Conservation (phyloP, 768 basidiomycete species). For the Tulasnella sp. region DNA sequence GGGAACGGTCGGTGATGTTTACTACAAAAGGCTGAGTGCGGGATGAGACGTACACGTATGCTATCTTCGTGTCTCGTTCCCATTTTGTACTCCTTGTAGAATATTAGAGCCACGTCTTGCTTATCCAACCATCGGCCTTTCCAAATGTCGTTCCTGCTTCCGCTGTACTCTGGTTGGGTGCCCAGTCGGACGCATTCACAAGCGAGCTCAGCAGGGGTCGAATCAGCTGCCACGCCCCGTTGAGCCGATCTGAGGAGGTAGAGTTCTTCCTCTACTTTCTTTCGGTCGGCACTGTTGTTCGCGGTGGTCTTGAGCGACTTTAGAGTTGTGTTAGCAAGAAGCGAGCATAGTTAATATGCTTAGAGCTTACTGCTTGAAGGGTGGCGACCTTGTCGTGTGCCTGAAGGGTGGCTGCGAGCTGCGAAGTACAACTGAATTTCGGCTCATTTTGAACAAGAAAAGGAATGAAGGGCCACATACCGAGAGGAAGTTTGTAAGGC, state of each 20-base stretch:
- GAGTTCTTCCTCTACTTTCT: neutral
- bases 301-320: neutral
- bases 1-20: neutral
- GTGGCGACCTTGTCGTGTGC: neutral
- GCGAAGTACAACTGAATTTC: neutral
- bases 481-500: too few species aligned
- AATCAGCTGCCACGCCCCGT: neutral
- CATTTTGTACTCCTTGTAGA: neutral
- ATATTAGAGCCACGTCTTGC: slow-evolving; percentile 1
- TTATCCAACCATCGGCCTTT: slow-evolving; percentile 17
- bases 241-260: neutral
- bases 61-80: neutral
- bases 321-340: neutral
- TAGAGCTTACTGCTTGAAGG: neutral
- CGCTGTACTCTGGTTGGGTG: neutral
- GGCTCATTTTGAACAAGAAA: neutral
- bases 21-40: neutral
- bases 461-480: neutral
- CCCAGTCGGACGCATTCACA: neutral
- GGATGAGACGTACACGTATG: neutral
- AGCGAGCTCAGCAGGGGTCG: neutral
- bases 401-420: neutral
- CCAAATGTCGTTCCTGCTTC: neutral
- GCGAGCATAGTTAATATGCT: neutral
- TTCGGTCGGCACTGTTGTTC: too few species aligned